Evolutionary conservation across 495 filamentous ascomycete species (phyloP), one percentile per base, ranked within the genome.

Genomic region (Penicillium flavigenum): DNA sequence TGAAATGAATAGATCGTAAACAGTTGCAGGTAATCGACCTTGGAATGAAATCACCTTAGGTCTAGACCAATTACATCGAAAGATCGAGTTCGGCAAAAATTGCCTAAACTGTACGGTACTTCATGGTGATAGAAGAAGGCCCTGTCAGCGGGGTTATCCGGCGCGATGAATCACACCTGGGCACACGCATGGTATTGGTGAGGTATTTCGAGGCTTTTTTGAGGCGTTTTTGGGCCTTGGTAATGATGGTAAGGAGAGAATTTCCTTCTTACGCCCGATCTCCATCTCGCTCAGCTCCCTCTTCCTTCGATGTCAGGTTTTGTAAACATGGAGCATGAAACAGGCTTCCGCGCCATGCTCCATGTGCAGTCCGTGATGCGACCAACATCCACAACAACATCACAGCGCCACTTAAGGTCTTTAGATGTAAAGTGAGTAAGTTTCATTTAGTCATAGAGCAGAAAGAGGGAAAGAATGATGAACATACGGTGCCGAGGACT

Each of bases 291-390:
- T 56, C 49, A 19, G 24, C 46, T n/a, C 64, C 63, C 10, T 66
- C 61, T 9, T 54, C 53, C 32, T 65, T 71, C 2, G 55, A 46
- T 32, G 56, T 64, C 47, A 80, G 27, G 44, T 76, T 73, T 43
- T 70, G 67, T 36, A 82, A 60, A 64, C 80, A 81, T n/a, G 79
- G 79, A 0, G 78, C 78, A 57, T 69, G 63, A 53, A 80, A 76
- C n/a, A 81, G 57, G 47, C 66, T 66, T 2, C 78, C 77, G 7
- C 62, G 70, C 57, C 71, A 66, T 10, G 71, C 70, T 32, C 70
- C 67, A n/a, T 70, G 54, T 6, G 68, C 64, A 8, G 79, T 83
- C 20, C 69, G 59, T 1, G 61, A 52, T 0, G 63, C 63, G 12
- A 82, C 76, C n/a, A 78, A 45, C 8, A 71, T 55, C 77, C 79